Evolutionary conservation across 441 rosid species (phyloP), one percentile per base, ranked within the genome.

Genomic region (Arabidopsis hybrid): DNA sequence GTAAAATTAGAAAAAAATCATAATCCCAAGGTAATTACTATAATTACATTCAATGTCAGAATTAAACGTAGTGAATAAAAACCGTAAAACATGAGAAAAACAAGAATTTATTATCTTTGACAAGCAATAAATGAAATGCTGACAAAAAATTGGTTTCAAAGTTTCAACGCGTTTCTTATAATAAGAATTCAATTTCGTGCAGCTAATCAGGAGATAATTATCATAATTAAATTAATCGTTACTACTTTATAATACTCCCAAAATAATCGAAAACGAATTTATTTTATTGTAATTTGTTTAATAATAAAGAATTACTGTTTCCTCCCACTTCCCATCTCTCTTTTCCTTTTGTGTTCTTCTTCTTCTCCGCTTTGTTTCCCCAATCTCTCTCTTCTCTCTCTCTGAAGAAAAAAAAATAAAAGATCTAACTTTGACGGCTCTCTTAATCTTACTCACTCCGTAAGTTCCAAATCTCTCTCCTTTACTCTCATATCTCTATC

Each of bases 391-490:
- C 56, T 49, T 65, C 67, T 18, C 64, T 53, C 75, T 66, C 10
- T 49, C 46, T 2, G 11, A 31, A 16, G 60, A 38, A 59, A 66
- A 21, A 38, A 51, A 66, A 60, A 1, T 17, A 73, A 73, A 71
- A 50, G 66, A 60, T 72, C 70, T 18, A 43, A 18, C 62, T 68
- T 61, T 56, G 68, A 73, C 65, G 61, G 67, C 72, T 76, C 45
- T 51, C 56, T 71, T 16, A 63, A 55, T 60, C 56, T 70, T 29
- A 39, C 58, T 50, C 74, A 52, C 79, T 38, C 69, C 56, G 90
- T 85, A 78, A 80, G 86, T 83, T 63, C 59, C 80, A 57, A 83
- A 72, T 87, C 67, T 74, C 49, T 62, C 39, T 74, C 9, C 18
- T 60, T 63, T 35, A 21, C 26, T 45, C 60, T 12, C 34, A 17